Evolutionary conservation across 495 filamentous ascomycete genomes (phyloP), one percentile per base, ranked within the genome.

Genomic region (Parathielavia hyrcaniae): DNA sequence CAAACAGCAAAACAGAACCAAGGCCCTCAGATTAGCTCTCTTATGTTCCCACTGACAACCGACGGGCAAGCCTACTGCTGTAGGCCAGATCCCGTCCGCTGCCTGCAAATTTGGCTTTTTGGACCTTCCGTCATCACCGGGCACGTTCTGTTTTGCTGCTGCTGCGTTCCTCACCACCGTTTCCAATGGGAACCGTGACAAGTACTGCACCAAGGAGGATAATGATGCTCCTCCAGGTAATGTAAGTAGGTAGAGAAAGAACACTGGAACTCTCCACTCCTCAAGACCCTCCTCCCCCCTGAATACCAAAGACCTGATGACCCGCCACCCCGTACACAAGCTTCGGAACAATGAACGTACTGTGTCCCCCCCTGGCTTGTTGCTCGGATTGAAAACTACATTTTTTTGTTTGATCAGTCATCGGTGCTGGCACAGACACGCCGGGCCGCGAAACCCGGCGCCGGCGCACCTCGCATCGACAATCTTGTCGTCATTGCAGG

Each of bases 41-140:
- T 73, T 72, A 44, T 57, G 79, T 82, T 81, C 79, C 78, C 79
- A 82, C 63, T 43, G 77, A 68, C 71, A 81, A 81, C 79, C 65
- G 68, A 70, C 60, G 57, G 50, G 55, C 47, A 44, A 38, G 48
- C 17, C 50, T 13, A 45, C 61, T 49, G n/a, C 45, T 26, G 40
- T 51, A 52, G 30, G 23, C 35, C 36, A 53, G 49, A 55, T 55
- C 63, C 62, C 62, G 66, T 73, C 68, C 60, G 78, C 71, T 81
- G 76, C 68, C 78, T 82, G 74, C 79, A 81, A 81, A 78, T 82
- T 81, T 81, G 79, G 79, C 79, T 81, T 82, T 80, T 79, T 80
- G 79, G 77, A 74, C 73, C 55, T 77, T 77, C 16, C 65, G 69
- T 82, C 79, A 82, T 82, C 79, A 82, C 69, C 55, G 77, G 77